These are phyloP conservation scores for Lathyrus sativus DNA, from an alignment of 306 rosid species.

Conservation along the genomic window DNA sequence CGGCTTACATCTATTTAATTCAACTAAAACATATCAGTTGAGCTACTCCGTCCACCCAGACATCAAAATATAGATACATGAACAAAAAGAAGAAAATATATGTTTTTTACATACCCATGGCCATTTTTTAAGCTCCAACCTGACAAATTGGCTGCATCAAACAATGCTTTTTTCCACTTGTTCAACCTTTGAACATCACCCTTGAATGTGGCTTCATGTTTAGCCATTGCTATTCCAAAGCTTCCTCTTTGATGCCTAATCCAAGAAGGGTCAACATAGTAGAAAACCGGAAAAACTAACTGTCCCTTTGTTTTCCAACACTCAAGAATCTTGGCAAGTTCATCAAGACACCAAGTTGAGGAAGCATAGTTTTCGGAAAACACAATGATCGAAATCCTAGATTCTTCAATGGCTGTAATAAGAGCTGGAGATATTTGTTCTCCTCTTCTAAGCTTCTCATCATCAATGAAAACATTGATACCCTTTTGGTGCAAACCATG, in stretches of 20 bases:
- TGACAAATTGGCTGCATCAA: conserved; percentile 45
- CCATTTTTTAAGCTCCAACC: conserved; percentile 47
- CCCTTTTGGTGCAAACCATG: conserved; percentile 45
- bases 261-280: conserved; percentile 45
- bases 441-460: conserved; percentile 33
- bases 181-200: conserved; percentile 18
- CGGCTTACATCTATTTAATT: too few relatives aligned
- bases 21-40: too few relatives aligned
- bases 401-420: conserved; percentile 47
- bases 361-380: conserved; percentile 49
- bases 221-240: conserved; percentile 25
- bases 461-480: conserved; percentile 30
- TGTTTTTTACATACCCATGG: conserved; percentile 38
- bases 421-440: conserved; percentile 42
- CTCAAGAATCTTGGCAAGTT: conserved; percentile 34
- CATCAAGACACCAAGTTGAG: conserved; percentile 51
- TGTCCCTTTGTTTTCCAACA: conserved; percentile 27
- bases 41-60: too few relatives aligned
- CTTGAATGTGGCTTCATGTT: conserved; percentile 13
- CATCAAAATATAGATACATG: neutral
- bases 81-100: conserved; percentile 1
- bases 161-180: conserved; percentile 46
- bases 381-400: conserved; percentile 50
- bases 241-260: conserved; percentile 40
- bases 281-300: conserved; percentile 50